phyloP scores from a whole-genome alignment of 2,329 filamentous ascomycete genomes.

The Colletotrichum theobromicola region DNA sequence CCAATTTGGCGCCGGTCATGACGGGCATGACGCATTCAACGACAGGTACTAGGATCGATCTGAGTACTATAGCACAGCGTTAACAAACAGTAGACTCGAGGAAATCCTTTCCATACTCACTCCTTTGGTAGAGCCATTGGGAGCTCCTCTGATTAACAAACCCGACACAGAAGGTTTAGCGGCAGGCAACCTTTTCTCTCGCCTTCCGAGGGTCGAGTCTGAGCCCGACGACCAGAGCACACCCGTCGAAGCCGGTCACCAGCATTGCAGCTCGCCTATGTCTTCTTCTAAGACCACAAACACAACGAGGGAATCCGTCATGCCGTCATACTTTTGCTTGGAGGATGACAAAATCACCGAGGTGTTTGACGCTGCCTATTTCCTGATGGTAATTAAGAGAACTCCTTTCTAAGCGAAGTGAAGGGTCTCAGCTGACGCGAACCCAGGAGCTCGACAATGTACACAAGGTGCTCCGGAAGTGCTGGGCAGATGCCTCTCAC shows the following conservation, averaged over 20 bases:
- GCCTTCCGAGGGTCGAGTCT: not conserved
- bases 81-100: not conserved
- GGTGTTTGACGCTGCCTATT: not conserved
- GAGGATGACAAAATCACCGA: not conserved
- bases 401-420: not conserved
- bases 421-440: not conserved
- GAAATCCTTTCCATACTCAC: not conserved
- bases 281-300: not conserved
- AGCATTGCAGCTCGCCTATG: not conserved
- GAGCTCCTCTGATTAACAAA: not conserved
- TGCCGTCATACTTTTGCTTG: not conserved
- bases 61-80: too few species aligned
- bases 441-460: not conserved
- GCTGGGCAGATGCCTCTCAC: not conserved
- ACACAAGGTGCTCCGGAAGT: not conserved
- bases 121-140: not conserved
- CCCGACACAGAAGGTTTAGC: not conserved
- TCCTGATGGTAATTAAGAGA: not conserved
- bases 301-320: fast-evolving
- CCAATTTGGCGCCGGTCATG: not conserved
- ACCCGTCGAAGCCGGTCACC: not conserved
- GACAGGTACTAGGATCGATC: not conserved
- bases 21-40: not conserved
- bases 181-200: not conserved
- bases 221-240: not conserved